Evolutionary conservation across 352 stramenopile species (phyloP).

Genomic region (Phytophthora fragariae): DNA sequence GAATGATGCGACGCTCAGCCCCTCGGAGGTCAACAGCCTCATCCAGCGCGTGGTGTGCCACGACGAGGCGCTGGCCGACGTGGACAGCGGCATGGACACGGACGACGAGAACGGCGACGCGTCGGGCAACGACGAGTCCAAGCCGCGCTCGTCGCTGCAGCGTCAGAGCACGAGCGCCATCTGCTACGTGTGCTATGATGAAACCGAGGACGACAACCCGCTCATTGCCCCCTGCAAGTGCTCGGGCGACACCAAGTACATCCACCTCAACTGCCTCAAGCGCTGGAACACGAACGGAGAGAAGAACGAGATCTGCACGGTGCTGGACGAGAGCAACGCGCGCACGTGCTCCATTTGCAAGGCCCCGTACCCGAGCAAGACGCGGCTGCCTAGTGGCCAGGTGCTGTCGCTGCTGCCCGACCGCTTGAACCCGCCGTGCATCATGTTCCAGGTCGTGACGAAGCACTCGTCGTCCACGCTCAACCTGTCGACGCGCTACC

Average conservation of each 20-base stretch:
- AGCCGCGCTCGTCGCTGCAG: slow-evolving; percentile 72
- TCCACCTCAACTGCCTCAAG: slow-evolving; percentile 95
- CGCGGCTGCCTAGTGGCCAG: slow-evolving; percentile 72
- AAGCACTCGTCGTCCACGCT: slow-evolving; percentile 88
- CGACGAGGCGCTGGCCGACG: slow-evolving; percentile 78
- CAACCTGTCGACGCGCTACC: slow-evolving; percentile 87
- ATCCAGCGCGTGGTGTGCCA: slow-evolving; percentile 87
- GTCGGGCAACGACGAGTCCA: slow-evolving; percentile 86
- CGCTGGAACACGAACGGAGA: slow-evolving; percentile 94
- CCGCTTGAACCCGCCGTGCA: slow-evolving; percentile 75
- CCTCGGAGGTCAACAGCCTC: slow-evolving; percentile 79
- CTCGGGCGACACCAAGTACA: slow-evolving; percentile 95
- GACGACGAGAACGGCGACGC: slow-evolving; percentile 86
- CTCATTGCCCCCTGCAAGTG: slow-evolving; percentile 96
- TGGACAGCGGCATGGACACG: slow-evolving; percentile 87
- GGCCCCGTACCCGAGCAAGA: slow-evolving; percentile 84
- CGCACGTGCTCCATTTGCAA: slow-evolving; percentile 91
- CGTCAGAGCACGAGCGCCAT: slow-evolving; percentile 83
- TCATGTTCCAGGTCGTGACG: slow-evolving; percentile 91
- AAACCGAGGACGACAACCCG: slow-evolving; percentile 89
- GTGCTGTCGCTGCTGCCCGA: slow-evolving; percentile 82
- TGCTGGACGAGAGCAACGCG: slow-evolving; percentile 85
- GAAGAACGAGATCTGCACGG: slow-evolving; percentile 91
- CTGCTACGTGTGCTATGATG: slow-evolving; percentile 91
- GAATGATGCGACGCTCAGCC: slow-evolving; percentile 77